Conservation (phyloP, 1,139 yeast genomes). For the Pichia sp. region DNA sequence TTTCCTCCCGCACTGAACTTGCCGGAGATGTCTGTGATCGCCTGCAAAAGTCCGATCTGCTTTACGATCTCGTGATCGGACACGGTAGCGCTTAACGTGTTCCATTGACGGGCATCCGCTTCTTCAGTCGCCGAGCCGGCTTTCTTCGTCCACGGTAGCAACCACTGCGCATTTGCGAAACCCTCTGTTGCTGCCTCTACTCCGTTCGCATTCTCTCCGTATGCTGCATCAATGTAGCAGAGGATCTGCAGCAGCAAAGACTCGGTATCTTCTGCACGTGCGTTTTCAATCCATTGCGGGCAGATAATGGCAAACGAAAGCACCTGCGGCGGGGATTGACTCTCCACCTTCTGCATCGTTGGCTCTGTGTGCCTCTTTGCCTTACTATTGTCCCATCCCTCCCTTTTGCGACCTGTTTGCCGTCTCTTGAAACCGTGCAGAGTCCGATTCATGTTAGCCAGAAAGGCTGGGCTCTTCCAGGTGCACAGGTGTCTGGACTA, state of each 20-base stretch:
- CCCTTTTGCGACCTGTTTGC: background rate
- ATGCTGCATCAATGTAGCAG: conserved; percentile 8
- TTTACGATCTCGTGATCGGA: conserved; percentile 26
- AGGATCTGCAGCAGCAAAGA: conserved; percentile 15
- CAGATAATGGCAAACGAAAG: conserved; percentile 13
- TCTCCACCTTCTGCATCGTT: conserved; percentile 5
- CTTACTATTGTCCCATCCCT: background rate
- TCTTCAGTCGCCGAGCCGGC: background rate
- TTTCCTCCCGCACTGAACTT: conserved; percentile 20
- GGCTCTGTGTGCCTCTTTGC: background rate
- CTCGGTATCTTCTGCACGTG: conserved; percentile 12
- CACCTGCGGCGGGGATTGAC: conserved; percentile 4
- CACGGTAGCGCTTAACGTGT: background rate
- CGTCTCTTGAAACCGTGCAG: background rate
- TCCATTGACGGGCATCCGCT: no score
- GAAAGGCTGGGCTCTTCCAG: background rate
- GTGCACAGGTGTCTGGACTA: background rate
- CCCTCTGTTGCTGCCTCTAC: no score
- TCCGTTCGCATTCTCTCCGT: background rate
- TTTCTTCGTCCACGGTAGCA: background rate
- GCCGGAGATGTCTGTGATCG: conserved; percentile 27
- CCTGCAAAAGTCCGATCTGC: conserved; percentile 29
- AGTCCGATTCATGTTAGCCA: background rate
- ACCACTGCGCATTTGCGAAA: background rate
- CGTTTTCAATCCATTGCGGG: conserved; percentile 8